phyloP scores from a whole-genome alignment of 2,329 filamentous ascomycete species.

The Talaromyces albobiverticillius region DNA sequence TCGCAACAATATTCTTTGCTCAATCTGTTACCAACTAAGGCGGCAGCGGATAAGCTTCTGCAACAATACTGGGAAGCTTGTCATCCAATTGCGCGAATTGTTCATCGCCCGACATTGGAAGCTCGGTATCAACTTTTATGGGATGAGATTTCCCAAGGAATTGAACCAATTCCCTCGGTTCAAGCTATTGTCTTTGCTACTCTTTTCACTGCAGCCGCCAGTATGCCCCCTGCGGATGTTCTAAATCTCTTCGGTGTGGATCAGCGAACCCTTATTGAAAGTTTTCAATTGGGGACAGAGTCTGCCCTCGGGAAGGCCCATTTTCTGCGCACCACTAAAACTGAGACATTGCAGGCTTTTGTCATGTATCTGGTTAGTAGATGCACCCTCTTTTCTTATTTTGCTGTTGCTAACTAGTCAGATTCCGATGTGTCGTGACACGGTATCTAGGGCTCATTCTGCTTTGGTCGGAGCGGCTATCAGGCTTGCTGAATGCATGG shows the following conservation, averaged over 20 bases:
- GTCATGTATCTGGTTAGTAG: conserved; percentile 67
- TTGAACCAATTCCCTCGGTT: conserved; percentile 61
- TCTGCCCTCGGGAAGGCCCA: conserved; percentile 66
- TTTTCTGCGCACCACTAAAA: conserved; percentile 66
- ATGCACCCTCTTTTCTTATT: background rate
- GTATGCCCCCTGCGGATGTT: conserved; percentile 57
- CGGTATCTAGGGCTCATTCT: conserved; percentile 71
- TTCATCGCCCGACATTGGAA: conserved; percentile 67
- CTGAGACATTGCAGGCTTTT: conserved; percentile 74
- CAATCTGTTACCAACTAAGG: conserved; percentile 59
- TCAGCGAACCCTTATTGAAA: conserved; percentile 58
- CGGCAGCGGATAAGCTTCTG: conserved; percentile 60
- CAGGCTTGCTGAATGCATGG: conserved; percentile 74
- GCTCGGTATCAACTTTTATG: conserved; percentile 64
- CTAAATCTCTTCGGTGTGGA: conserved; percentile 54
- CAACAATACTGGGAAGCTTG: conserved; percentile 67
- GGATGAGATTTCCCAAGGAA: conserved; percentile 56
- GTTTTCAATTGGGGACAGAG: conserved; percentile 65
- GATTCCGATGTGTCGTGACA: conserved; percentile 68
- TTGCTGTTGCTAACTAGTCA: conserved; percentile 26
- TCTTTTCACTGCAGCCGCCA: conserved; percentile 67
- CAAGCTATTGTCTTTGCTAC: conserved; percentile 69
- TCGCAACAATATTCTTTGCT: conserved; percentile 51
- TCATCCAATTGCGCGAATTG: conserved; percentile 64
- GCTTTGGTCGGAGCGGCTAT: conserved; percentile 70